Conservation (phyloP, 2,329 filamentous ascomycete genomes). For the Microdochium bolleyi region DNA sequence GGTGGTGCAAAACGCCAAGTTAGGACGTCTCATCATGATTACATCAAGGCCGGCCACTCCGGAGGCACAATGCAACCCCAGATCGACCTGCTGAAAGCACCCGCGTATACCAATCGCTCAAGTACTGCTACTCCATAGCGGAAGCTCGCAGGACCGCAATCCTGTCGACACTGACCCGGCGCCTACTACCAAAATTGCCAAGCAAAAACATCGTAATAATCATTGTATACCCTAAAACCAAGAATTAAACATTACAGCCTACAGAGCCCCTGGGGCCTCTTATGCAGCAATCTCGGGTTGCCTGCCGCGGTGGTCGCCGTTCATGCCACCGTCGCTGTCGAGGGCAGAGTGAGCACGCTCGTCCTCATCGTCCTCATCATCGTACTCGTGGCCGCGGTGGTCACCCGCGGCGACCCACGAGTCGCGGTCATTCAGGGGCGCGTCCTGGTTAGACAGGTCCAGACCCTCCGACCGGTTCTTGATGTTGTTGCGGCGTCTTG, state of each 20-base stretch:
- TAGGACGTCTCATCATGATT: no score
- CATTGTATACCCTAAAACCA: not conserved
- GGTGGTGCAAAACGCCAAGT: no score
- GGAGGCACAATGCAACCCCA: no score
- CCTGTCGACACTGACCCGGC: not conserved
- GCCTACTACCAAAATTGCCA: not conserved
- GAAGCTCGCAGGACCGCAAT: not conserved
- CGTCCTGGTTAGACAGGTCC: slow-evolving; percentile 78
- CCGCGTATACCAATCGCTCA: no score
- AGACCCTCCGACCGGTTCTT: slow-evolving; percentile 60
- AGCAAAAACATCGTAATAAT: not conserved
- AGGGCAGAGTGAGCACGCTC: slow-evolving; percentile 46
- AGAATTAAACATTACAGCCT: slow-evolving; percentile 19
- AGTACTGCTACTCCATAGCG: no score
- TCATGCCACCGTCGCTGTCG: slow-evolving; percentile 44
- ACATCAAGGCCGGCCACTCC: no score
- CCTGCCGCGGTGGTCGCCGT: slow-evolving; percentile 39
- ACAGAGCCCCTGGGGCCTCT: not conserved
- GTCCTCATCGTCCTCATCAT: slow-evolving; percentile 59
- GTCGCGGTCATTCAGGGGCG: slow-evolving; percentile 67
- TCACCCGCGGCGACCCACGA: slow-evolving; percentile 73
- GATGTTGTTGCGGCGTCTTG: slow-evolving; percentile 70
- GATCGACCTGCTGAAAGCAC: no score
- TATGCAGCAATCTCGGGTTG: slow-evolving; percentile 12
- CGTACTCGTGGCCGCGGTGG: slow-evolving; percentile 50